Evolutionary conservation across 2,329 filamentous ascomycete species (phyloP), one percentile per base, ranked within the genome.

Genomic region (Fulvia fulva): DNA sequence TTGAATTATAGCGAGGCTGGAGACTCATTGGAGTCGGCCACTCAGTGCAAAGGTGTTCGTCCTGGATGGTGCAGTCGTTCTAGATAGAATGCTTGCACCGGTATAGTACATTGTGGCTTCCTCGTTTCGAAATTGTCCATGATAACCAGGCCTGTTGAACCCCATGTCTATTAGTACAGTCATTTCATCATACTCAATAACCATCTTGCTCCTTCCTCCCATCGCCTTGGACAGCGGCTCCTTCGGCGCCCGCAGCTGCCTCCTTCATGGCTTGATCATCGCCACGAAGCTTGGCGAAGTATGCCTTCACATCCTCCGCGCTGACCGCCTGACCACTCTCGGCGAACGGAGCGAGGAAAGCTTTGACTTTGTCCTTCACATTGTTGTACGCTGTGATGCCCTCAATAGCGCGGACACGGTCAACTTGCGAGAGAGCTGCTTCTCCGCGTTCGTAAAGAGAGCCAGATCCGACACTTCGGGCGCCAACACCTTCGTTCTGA

Each of bases 331-430:
- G 80, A 0, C 93, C 93, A 62, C 88, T 95, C 71, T 97, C 91
- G 0, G 94, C 94, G 72, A 96, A 99, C 45, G 95, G 89, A 75
- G 92, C 86, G 68, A 99, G 85, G 73, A 99, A 97, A 0, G 87
- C 87, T 79, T 93, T 96, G n/a, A 99, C 85, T 71, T 93, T 92
- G 70, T 97, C 92, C 71, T 95, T 94, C 60, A 99, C 82, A 68
- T 96, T 89, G 69, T 97, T 97, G 76, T 97, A 99, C 0, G 92
- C 93, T 91, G 97, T 97, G 47, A 96, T 93, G 16, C 94, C 94
- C 73, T 99, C 73, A 56, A 99, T 96, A 4, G 94, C 94, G 14
- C 87, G 83, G 7, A 97, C 93, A 1, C 94, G 89, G 71, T 99
- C 94, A 57, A 99, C 87, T 68, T 91, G 95, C 71, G 87, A 91